Conservation (phyloP, 805 yeast genomes). For the Myxozyma sirexii region DNA sequence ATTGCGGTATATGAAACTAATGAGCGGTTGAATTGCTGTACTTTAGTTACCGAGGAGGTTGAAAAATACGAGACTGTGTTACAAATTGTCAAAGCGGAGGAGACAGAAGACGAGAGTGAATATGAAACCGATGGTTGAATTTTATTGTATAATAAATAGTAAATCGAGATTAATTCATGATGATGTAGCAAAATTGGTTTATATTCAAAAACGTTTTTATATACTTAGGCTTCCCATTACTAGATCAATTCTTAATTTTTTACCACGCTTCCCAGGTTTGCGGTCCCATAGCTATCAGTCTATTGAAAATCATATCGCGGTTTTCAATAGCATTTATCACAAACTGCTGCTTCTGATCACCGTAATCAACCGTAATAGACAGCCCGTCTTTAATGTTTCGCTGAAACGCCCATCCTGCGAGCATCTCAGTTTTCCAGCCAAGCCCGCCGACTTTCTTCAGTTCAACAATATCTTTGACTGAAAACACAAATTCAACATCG, state of each 20-base stretch:
- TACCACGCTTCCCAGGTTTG: conserved; percentile 17
- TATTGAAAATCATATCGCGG: conserved; percentile 19
- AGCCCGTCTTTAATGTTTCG: conserved; percentile 15
- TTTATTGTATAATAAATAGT: too few relatives aligned
- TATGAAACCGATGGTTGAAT: not conserved
- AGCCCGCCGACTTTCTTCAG: conserved; percentile 18
- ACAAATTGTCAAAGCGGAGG: conserved; percentile 7
- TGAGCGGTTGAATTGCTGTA: conserved; percentile 86
- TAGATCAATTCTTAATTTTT: not conserved
- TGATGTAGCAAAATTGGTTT: not conserved
- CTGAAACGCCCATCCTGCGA: conserved; percentile 25
- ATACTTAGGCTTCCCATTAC: too few relatives aligned
- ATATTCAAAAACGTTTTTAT: not conserved
- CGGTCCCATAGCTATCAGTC: conserved; percentile 11
- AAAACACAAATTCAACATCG: conserved; percentile 8
- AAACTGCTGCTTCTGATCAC: not conserved
- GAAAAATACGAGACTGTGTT: conserved; percentile 53
- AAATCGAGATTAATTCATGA: not conserved
- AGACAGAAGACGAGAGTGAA: conserved; percentile 17
- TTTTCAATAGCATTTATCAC: conserved; percentile 10
- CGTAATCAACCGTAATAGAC: conserved; percentile 2
- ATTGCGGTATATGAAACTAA: conserved; percentile 89
- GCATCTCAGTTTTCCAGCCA: conserved; percentile 22
- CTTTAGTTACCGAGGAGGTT: conserved; percentile 67
- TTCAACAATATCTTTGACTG: conserved; percentile 12